A percentile compares a stretch with the other conserved stretches of the same genome.
phyloP scores from a whole-genome alignment of 2,329 filamentous ascomycete genomes.

The Pseudogymnoascus sp. region DNA sequence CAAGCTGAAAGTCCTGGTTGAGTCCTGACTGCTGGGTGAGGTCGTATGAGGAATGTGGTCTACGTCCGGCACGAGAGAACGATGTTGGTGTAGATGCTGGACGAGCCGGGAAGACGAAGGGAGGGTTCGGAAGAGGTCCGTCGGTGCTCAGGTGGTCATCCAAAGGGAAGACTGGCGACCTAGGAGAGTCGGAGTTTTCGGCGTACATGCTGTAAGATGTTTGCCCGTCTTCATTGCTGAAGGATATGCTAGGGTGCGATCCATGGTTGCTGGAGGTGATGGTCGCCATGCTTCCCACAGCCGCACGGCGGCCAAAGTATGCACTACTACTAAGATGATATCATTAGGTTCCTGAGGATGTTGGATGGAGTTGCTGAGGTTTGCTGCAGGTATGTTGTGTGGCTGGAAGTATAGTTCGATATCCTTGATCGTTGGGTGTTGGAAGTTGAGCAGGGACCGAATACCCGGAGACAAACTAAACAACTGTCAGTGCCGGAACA shows the following conservation, averaged over 20 bases:
- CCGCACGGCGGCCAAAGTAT: conserved; percentile 13
- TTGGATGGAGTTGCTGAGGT: not conserved
- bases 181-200: conserved; percentile 7
- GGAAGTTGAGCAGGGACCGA: conserved; percentile 2
- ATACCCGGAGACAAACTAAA: conserved; percentile 5
- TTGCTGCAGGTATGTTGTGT: not conserved
- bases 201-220: conserved; percentile 7
- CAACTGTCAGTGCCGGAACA: conserved; percentile 7
- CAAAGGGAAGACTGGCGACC: conserved; percentile 9
- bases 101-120: conserved; percentile 55
- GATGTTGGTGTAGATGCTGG: conserved; percentile 42
- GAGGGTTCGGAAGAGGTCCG: conserved; percentile 51
- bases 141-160: conserved; percentile 2
- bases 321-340: conserved; percentile 10
- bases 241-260: conserved; percentile 11
- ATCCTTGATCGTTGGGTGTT: conserved; percentile 1
- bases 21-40: conserved; percentile 12
- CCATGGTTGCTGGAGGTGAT: conserved; percentile 12
- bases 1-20: conserved; percentile 17
- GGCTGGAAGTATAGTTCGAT: not conserved
- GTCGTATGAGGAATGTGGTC: conserved; percentile 38
- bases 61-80: conserved; percentile 42
- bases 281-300: conserved; percentile 12
- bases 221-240: conserved; percentile 6
- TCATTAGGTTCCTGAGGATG: conserved; percentile 11